A percentile compares a stretch with the other conserved stretches of the same genome.
These are phyloP conservation scores for Solanum hybrid DNA, from an alignment of 305 asterid genomes.

Conservation along the genomic window DNA sequence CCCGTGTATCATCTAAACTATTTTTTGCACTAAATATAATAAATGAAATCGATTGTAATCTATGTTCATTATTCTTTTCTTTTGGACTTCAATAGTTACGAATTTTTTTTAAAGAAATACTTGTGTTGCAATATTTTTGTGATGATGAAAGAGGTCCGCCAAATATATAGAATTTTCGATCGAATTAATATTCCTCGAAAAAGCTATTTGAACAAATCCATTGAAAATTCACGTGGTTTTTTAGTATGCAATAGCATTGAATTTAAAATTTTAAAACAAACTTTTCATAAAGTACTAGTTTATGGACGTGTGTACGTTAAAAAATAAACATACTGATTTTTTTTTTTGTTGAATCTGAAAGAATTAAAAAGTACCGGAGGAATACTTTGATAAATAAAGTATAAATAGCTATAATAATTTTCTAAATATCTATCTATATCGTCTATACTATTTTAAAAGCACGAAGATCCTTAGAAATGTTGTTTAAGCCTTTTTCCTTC, in stretches of 20 bases:
- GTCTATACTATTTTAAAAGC: background rate
- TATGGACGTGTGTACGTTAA: background rate
- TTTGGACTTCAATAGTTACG: background rate
- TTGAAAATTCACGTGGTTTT: background rate
- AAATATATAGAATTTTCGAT: too few species aligned
- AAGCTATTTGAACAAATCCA: background rate
- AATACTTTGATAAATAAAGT: too few species aligned
- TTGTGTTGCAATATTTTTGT: background rate
- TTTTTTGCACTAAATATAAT: background rate
- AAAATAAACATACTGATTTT: background rate
- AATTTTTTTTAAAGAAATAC: background rate
- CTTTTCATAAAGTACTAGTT: background rate
- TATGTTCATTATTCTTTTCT: background rate
- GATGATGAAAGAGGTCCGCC: background rate
- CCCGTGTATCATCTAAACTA: background rate
- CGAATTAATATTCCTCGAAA: background rate
- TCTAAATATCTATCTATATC: too few species aligned
- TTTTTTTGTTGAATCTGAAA: too few species aligned
- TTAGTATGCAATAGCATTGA: background rate
- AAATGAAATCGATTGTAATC: background rate
- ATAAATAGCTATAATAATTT: too few species aligned
- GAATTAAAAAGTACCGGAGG: too few species aligned
- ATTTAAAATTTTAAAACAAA: background rate
- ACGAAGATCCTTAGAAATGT: background rate
- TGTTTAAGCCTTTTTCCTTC: background rate